Evolutionary conservation across 2,329 filamentous ascomycete genomes (phyloP).

Genomic region (Byssoonygena ceratinophila): DNA sequence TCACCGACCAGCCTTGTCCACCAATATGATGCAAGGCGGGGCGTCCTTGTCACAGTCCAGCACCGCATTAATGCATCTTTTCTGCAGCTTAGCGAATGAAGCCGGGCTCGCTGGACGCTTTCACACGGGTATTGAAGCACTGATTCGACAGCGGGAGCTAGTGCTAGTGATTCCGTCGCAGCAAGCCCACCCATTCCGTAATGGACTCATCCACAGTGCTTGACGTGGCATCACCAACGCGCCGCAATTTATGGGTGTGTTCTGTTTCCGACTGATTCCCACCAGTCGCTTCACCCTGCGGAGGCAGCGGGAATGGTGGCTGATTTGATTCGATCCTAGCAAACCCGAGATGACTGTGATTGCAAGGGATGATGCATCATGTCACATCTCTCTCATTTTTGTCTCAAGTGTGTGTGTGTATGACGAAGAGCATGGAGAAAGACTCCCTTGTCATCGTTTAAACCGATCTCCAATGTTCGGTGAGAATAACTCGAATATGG

Average conservation of each 20-base stretch:
- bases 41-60: neutral
- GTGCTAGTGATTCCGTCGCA: constrained; percentile 5
- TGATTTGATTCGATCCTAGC: constrained; percentile 10
- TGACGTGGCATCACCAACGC: constrained; percentile 9
- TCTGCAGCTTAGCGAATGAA: constrained; percentile 5
- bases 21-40: constrained; percentile 7
- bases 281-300: neutral
- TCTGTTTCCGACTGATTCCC: neutral
- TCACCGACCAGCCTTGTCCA: constrained; percentile 7
- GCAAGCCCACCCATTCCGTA: neutral
- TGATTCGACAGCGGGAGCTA: constrained; percentile 7
- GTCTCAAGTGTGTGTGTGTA: neutral
- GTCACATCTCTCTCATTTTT: neutral
- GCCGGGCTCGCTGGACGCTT: neutral
- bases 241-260: constrained; percentile 2
- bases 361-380: constrained; percentile 3
- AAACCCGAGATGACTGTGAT: constrained; percentile 2
- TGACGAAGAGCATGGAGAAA: neutral
- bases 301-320: constrained; percentile 4
- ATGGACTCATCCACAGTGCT: neutral
- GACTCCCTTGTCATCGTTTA: no score
- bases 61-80: neutral
- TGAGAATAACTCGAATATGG: no score
- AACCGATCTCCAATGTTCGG: no score
- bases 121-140: neutral